phyloP scores from a whole-genome alignment of 2,329 filamentous ascomycete species.

The Ceratocystis lukuohia region DNA sequence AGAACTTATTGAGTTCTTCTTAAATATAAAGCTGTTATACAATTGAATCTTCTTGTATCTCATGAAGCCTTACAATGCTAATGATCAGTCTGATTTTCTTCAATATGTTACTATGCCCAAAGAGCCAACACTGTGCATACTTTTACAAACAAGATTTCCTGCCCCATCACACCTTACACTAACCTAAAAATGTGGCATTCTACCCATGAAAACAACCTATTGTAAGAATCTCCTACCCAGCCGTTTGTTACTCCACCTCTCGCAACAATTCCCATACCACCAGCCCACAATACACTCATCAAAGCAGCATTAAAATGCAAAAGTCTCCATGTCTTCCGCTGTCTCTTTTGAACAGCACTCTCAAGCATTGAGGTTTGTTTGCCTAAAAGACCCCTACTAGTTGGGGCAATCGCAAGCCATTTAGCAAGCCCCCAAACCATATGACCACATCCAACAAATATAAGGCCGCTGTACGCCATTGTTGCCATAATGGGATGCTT shows the following conservation, averaged over 20 bases:
- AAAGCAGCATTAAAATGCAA: conserved; percentile 52
- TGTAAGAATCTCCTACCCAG: conserved; percentile 71
- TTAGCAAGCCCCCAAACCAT: conserved; percentile 75
- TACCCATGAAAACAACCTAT: conserved; percentile 42
- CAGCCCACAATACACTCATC: conserved; percentile 59
- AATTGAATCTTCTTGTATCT: too few species aligned
- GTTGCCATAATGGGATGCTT: conserved; percentile 54
- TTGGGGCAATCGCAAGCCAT: conserved; percentile 57
- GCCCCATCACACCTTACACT: too few species aligned
- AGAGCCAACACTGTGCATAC: too few species aligned
- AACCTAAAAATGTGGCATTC: background rate
- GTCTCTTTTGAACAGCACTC: conserved; percentile 38
- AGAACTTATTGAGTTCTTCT: too few species aligned
- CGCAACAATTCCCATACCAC: conserved; percentile 69
- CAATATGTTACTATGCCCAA: too few species aligned
- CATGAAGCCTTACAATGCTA: too few species aligned
- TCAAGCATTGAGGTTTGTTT: conserved; percentile 34
- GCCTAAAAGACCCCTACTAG: conserved; percentile 36
- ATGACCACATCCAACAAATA: conserved; percentile 58
- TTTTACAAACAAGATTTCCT: too few species aligned
- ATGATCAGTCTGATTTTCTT: too few species aligned
- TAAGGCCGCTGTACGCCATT: conserved; percentile 53
- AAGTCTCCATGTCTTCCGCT: conserved; percentile 52
- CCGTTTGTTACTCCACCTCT: conserved; percentile 54
- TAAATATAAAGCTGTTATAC: too few species aligned